Conservation (phyloP, 2,329 filamentous ascomycete genomes). For the Fusarium sulawesiense region DNA sequence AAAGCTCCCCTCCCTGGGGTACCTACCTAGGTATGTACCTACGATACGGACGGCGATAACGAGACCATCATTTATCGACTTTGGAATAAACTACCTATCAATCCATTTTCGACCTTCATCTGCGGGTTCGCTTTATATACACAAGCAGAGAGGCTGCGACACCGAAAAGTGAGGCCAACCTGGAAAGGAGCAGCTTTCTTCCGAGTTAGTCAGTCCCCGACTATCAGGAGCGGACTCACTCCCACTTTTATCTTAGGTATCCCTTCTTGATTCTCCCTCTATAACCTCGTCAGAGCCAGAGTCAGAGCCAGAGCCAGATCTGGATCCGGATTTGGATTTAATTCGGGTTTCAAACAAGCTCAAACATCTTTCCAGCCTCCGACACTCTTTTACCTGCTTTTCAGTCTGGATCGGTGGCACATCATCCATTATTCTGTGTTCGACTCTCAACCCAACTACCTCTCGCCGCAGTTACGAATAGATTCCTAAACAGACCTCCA, state of each 20-base stretch:
- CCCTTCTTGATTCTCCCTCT: slow-evolving; percentile 2
- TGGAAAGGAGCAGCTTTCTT: slow-evolving; percentile 13
- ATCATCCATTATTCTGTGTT: slow-evolving; percentile 24
- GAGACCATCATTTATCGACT: slow-evolving; percentile 2
- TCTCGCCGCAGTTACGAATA: slow-evolving; percentile 11
- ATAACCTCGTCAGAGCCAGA: neutral
- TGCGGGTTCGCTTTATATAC: neutral
- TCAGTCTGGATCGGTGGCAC: slow-evolving; percentile 24
- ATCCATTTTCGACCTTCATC: neutral
- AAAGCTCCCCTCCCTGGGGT: neutral
- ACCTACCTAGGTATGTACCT: neutral
- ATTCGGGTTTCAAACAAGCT: neutral
- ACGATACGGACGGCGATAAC: slow-evolving; percentile 20
- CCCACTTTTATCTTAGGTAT: neutral
- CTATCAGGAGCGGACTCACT: slow-evolving; percentile 7
- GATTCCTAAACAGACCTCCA: slow-evolving; percentile 1
- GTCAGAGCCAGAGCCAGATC: neutral
- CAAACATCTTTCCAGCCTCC: neutral
- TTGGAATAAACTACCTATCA: neutral
- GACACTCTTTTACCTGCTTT: slow-evolving; percentile 4
- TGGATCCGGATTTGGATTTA: neutral
- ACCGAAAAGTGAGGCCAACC: slow-evolving; percentile 19
- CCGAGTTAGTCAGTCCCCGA: slow-evolving; percentile 16
- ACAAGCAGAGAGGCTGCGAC: slow-evolving; percentile 13
- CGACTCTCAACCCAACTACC: slow-evolving; percentile 6